phyloP scores from a whole-genome alignment of 2,329 filamentous ascomycete species.

The Didymella lethalis region DNA sequence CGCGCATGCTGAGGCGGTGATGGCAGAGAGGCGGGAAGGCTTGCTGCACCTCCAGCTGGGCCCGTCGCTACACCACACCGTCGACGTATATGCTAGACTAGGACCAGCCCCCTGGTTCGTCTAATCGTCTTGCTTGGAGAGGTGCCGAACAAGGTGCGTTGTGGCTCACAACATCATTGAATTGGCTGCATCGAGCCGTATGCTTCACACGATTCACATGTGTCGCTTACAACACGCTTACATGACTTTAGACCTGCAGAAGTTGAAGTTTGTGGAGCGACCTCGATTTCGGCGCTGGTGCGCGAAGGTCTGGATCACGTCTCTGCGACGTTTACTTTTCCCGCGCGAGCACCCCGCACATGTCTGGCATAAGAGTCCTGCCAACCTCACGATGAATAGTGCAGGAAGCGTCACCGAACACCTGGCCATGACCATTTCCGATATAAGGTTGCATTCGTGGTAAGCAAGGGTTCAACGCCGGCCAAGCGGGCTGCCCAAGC shows the following conservation, averaged over 20 bases:
- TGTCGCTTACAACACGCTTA: not conserved
- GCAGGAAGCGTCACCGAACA: not conserved
- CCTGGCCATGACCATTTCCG: not conserved
- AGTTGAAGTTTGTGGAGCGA: not conserved
- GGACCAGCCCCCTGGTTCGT: not conserved
- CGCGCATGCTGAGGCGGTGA: conserved; percentile 16
- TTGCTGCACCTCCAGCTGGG: conserved; percentile 10
- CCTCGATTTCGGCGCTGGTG: not conserved
- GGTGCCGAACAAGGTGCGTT: conserved; percentile 3
- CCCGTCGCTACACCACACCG: conserved; percentile 10
- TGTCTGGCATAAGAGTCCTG: not conserved
- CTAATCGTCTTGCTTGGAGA: conserved; percentile 3
- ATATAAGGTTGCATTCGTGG: not conserved
- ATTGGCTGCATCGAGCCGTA: not conserved
- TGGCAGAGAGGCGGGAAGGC: conserved; percentile 5
- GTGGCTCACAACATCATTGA: conserved; percentile 2
- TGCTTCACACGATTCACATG: conserved; percentile 6
- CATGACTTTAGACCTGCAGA: not conserved
- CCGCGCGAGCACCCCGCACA: not conserved
- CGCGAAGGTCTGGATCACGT: conserved; percentile 3
- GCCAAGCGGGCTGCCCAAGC: conserved; percentile 19
- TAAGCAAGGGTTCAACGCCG: not conserved
- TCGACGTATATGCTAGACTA: conserved; percentile 1
- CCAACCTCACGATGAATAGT: conserved; percentile 1
- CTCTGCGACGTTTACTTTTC: not conserved